Base-by-base conservation (phyloP, 306 rosid genomes). In the Fragaria iinumae region DNA sequence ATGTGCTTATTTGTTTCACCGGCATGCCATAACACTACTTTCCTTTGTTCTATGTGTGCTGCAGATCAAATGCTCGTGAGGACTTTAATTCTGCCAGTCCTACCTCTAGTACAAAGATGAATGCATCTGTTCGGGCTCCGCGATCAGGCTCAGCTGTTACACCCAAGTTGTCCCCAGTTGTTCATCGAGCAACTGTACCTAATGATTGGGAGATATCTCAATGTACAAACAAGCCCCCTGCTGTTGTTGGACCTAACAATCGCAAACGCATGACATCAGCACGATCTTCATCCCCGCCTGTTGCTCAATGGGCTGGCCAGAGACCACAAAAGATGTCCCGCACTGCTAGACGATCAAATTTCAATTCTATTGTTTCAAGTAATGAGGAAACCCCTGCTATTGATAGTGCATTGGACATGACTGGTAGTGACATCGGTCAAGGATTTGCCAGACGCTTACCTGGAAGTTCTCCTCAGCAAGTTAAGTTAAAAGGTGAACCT, bases 271-370 rank as follows among this genome's bases (percentile, higher is more conserved):
- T 65, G 84, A 82, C 91, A 63, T 85, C 99, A 17, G 85, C 89
- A 72, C 86, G 87, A 65, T 86, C 98, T 76, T 88, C 99, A 65
- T 96, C 99, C 60, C 97, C 96, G 36, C 98, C 99, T 50, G 97
- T 90, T 76, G 87, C 90, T 63, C 93, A 80, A 41, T 92, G 97
- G 92, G 88, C 88, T 45, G 85, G 88, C 77, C 98, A 96, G 86
- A 89, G 99, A 87, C 92, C 96, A 21, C 99, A 91, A 77, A 96
- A 96, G 83, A 96, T 84, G 85, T 93, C 99, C n/a, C 97, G 98
- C 47, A 85, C 91, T 76, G 98, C 99, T 78, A 87, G 99, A 76
- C 85, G 99, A 81, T 86, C 98, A 81, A 92, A 89, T 85, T 82
- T 88, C 23, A 78, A 86, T 85, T 93, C 99, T 48, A 78, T 84